Evolutionary conservation across 1,284 basidiomycete genomes (phyloP), one percentile per base, ranked within the genome.

Genomic region (Boletus semigastroideus): DNA sequence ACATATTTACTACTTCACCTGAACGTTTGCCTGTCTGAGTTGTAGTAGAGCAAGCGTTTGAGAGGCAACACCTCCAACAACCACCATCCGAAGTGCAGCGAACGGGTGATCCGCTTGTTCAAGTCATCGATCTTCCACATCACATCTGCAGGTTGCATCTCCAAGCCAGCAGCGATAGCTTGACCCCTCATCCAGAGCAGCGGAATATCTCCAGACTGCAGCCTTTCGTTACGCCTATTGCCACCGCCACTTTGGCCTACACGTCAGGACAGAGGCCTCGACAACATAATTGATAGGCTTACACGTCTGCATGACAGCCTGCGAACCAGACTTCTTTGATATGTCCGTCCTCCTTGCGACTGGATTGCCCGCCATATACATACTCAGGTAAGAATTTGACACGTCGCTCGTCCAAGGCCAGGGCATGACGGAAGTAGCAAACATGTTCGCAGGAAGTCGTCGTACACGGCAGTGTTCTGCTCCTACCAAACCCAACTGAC

Each of bases 351-450:
- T 58, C 49, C 1, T 14, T 30, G 4, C 19, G 2, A 11, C 43
- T 20, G 4, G 58, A 62, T 37, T 51, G 55, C 42, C 69, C 62
- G 0, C 69, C 69, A 22, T 61, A 62, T 1, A 54, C 59, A 43
- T 72, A 70, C 51, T 76, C 74, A 0, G 73, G 72, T 37, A 72
- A 59, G 53, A 75, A 76, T 51, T 73, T 75, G 50, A 72, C 71
- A 7, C 74, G 70, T 37, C 72, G 60, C 45, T 74, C 73, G 45
- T 76, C 74, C 34, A 75, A 51, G 4, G 67, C 69, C n/a, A 70
- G 45, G 1, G 67, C 69, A 41, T 71, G 67, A 25, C 68, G 58
- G 38, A 68, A 68, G 40, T 59, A 58, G 20, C 65, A 71, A 5
- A 71, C 53, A 42, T 68, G 68, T 25, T 68, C 55, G 37, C 57